Evolutionary conservation across 805 yeast genomes (phyloP).

Genomic region (Nematodospora valgi): DNA sequence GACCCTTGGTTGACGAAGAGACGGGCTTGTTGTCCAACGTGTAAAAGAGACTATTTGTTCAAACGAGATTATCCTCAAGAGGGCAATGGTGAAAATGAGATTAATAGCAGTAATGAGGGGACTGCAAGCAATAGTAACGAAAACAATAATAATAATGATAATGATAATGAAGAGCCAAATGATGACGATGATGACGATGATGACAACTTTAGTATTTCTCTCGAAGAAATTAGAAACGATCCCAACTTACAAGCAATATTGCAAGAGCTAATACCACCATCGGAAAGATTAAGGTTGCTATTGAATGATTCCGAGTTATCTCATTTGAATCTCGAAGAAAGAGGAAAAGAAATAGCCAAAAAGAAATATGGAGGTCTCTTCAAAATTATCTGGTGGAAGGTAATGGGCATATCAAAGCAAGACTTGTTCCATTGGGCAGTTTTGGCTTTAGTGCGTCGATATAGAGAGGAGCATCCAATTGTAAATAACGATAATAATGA

Average conservation of each 20-base stretch:
- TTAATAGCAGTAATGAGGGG: background rate
- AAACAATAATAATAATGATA: constrained; percentile 7
- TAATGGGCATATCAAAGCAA: constrained; percentile 50
- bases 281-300: constrained; percentile 42
- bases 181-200: constrained; percentile 13
- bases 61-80: constrained; percentile 10
- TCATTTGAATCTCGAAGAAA: constrained; percentile 40
- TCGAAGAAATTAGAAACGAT: constrained; percentile 34
- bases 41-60: constrained; percentile 59
- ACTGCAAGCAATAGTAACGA: constrained; percentile 4
- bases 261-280: constrained; percentile 38
- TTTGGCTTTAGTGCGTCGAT: constrained; percentile 13
- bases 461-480: constrained; percentile 11
- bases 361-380: constrained; percentile 29
- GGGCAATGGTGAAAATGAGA: constrained; percentile 2
- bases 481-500: constrained; percentile 1
- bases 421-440: constrained; percentile 56
- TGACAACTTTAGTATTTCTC: constrained; percentile 17
- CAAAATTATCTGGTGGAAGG: constrained; percentile 45
- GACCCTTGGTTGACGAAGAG: constrained; percentile 79
- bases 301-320: constrained; percentile 28
- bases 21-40: constrained; percentile 80
- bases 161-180: constrained; percentile 16
- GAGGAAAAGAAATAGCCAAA: constrained; percentile 40
- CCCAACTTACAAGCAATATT: constrained; percentile 34